These are phyloP conservation scores for Bigelowiella natans DNA, from an alignment of 78 protist genomes.

Conservation along the genomic window DNA sequence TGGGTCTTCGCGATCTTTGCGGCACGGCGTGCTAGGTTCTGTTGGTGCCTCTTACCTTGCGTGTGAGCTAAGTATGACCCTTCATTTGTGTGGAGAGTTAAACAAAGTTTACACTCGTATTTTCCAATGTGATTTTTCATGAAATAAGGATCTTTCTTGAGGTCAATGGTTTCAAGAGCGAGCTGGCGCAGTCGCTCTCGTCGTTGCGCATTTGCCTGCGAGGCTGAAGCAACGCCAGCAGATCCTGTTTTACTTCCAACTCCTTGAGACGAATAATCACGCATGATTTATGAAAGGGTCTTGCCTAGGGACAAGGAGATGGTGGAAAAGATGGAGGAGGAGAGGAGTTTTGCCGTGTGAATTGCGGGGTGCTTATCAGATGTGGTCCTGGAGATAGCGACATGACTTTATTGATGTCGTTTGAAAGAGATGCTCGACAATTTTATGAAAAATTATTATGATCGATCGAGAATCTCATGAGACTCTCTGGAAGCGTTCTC, in stretches of 20 bases:
- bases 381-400: no score
- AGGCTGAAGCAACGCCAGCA: conserved; percentile 34
- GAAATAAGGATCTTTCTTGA: conserved; percentile 61
- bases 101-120: conserved; percentile 96
- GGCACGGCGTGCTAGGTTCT: conserved; percentile 64
- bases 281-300: not conserved
- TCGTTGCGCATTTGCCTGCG: conserved; percentile 56
- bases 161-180: conserved; percentile 78
- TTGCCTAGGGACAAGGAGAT: no score
- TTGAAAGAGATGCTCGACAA: no score
- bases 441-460: no score
- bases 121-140: conserved; percentile 75
- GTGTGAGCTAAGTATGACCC: conserved; percentile 68
- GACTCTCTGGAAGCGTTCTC: no score
- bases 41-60: conserved; percentile 85
- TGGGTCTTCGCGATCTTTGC: conserved; percentile 27
- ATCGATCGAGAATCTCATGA: no score
- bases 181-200: conserved; percentile 73
- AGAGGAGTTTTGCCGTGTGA: no score
- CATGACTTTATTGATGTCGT: no score
- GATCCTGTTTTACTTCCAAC: conserved; percentile 33
- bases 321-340: no score
- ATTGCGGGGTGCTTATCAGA: no score
- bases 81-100: conserved; percentile 91
- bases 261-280: conserved; percentile 14